These are phyloP conservation scores for Globisporangium viniferum DNA, from an alignment of 352 stramenopile genomes.

Conservation along the genomic window DNA sequence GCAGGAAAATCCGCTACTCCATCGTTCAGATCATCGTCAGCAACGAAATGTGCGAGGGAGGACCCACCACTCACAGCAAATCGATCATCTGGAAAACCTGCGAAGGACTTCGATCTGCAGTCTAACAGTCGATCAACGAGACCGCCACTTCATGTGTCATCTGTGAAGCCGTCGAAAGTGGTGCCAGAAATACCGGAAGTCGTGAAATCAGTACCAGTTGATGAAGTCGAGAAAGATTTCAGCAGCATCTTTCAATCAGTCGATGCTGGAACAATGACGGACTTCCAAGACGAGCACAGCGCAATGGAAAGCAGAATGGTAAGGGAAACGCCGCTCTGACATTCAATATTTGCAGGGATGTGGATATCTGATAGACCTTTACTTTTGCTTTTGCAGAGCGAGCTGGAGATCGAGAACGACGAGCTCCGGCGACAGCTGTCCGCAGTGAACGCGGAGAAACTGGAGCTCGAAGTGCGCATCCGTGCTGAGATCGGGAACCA, in stretches of 20 bases:
- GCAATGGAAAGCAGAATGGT: constrained; percentile 18
- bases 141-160: not conserved
- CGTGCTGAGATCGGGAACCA: constrained; percentile 66
- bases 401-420: constrained; percentile 55
- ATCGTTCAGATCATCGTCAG: not conserved
- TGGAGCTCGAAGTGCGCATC: constrained; percentile 61
- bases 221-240: not conserved
- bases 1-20: constrained; percentile 2
- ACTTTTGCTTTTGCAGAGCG: constrained; percentile 22
- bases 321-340: constrained; percentile 15
- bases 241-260: not conserved
- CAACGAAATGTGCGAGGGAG: not conserved
- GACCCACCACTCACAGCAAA: not conserved
- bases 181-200: not conserved
- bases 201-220: not conserved
- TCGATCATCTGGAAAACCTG: not conserved
- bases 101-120: not conserved
- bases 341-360: not conserved
- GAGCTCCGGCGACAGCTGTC: constrained; percentile 50
- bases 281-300: not conserved
- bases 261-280: not conserved
- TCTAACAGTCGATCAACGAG: not conserved
- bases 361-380: constrained; percentile 2
- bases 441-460: constrained; percentile 47
- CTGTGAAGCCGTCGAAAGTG: not conserved